A percentile compares a stretch with the other conserved stretches of the same genome.
Evolutionary conservation across 805 yeast genomes (phyloP).

Genomic region (Tetrapisispora fleetii): DNA sequence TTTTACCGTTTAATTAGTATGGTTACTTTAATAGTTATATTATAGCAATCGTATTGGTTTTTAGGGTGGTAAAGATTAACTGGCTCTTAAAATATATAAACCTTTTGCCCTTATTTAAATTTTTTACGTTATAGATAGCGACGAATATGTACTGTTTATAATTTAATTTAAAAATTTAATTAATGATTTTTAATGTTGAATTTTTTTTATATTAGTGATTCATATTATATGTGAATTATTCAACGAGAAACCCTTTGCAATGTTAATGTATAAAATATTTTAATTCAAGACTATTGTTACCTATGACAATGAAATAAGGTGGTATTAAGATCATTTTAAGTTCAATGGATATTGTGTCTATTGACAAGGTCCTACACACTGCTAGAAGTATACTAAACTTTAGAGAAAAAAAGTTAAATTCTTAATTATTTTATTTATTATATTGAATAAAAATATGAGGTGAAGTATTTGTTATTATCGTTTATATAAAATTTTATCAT

Average conservation of each 20-base stretch:
- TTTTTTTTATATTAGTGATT: neutral
- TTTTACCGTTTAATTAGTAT: neutral
- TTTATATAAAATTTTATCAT: neutral
- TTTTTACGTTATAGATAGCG: conserved; percentile 2
- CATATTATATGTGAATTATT: neutral
- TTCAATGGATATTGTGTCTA: too few relatives aligned
- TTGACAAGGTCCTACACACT: too few relatives aligned
- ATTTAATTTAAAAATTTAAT: conserved; percentile 2
- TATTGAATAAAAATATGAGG: neutral
- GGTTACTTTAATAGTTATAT: neutral
- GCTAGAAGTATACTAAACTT: too few relatives aligned
- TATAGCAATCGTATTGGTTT: neutral
- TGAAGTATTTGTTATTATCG: neutral
- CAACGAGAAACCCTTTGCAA: too few relatives aligned
- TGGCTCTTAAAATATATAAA: conserved; percentile 1
- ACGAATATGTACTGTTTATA: conserved; percentile 1
- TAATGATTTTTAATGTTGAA: neutral
- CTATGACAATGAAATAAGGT: too few relatives aligned
- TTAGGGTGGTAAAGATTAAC: neutral
- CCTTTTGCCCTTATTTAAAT: neutral
- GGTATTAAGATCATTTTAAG: too few relatives aligned
- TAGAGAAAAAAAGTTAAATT: too few relatives aligned
- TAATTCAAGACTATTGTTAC: too few relatives aligned
- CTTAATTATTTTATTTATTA: neutral
- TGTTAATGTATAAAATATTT: too few relatives aligned